Evolutionary conservation across 768 basidiomycete species (phyloP).

Genomic region (Suillus luteus): DNA sequence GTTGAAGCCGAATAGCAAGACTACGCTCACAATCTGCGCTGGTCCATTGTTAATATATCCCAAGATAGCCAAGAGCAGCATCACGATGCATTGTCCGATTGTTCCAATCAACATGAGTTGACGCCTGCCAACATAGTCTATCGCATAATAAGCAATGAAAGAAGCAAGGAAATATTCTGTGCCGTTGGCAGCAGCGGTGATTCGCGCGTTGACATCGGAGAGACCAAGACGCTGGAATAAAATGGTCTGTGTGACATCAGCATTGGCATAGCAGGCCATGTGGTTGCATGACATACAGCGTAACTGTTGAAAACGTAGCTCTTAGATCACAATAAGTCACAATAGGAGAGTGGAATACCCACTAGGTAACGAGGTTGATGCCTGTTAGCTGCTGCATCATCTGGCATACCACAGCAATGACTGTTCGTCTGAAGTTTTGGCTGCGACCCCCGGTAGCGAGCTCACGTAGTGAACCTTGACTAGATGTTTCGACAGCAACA

Average conservation of each 20-base stretch:
- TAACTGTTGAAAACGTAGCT: constrained; percentile 12
- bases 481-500: constrained; percentile 29
- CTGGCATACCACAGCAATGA: constrained; percentile 20
- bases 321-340: not conserved
- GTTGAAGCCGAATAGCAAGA: constrained; percentile 38
- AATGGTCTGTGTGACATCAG: constrained; percentile 14
- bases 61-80: constrained; percentile 31
- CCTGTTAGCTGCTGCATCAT: constrained; percentile 38
- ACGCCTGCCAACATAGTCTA: constrained; percentile 51
- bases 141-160: constrained; percentile 48
- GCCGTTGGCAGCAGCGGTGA: constrained; percentile 38
- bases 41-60: constrained; percentile 24
- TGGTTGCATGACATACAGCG: constrained; percentile 8
- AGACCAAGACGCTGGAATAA: constrained; percentile 27
- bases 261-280: not conserved
- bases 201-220: constrained; percentile 24
- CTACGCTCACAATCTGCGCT: constrained; percentile 26
- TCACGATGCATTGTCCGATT: constrained; percentile 33
- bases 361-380: constrained; percentile 34
- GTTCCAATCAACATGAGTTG: constrained; percentile 48
- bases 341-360: not conserved
- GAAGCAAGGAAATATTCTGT: constrained; percentile 48
- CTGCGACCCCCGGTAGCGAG: constrained; percentile 40
- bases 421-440: constrained; percentile 42
- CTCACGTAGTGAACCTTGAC: constrained; percentile 34